These are phyloP conservation scores for Aspergillus eucalypticola DNA, from an alignment of 2,329 filamentous ascomycete genomes.

Conservation along the genomic window DNA sequence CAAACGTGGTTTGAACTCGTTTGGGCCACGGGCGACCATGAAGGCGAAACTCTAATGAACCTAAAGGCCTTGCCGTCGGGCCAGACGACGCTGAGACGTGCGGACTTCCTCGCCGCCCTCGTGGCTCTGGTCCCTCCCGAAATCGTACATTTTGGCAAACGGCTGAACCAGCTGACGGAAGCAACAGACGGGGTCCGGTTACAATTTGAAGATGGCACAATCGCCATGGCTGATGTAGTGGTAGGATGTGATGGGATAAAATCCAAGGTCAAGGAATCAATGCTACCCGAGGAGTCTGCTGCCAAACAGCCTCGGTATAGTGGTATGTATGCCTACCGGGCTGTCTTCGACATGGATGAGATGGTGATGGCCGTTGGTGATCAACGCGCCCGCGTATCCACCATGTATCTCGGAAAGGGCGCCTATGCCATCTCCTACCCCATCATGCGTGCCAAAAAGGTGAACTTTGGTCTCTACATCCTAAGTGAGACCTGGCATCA, in stretches of 20 bases:
- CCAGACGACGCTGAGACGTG: constrained; percentile 35
- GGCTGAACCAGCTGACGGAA: constrained; percentile 23
- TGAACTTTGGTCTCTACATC: constrained; percentile 35
- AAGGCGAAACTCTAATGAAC: constrained; percentile 30
- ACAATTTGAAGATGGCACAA: constrained; percentile 35
- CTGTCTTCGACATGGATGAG: constrained; percentile 35
- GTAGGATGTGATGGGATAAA: constrained; percentile 42
- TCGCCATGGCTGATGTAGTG: constrained; percentile 32
- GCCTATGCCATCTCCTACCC: constrained; percentile 38
- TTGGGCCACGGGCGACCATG: constrained; percentile 9
- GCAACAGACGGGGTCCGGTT: constrained; percentile 21
- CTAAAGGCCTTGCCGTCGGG: constrained; percentile 33
- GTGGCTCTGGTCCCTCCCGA: constrained; percentile 31
- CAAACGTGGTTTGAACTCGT: constrained; percentile 38
- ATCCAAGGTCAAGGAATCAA: constrained; percentile 30
- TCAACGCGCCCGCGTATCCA: constrained; percentile 31
- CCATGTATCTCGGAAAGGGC: constrained; percentile 33
- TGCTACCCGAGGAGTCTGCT: constrained; percentile 22
- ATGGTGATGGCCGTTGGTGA: constrained; percentile 37
- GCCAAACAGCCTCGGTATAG: constrained; percentile 28
- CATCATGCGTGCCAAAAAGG: constrained; percentile 34
- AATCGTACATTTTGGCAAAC: constrained; percentile 37
- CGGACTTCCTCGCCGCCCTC: constrained; percentile 37
- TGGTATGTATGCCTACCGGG: constrained; percentile 39
- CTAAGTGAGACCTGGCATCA: constrained; percentile 31